Conservation (phyloP, 2,329 filamentous ascomycete species). For the Trichoderma sp. region DNA sequence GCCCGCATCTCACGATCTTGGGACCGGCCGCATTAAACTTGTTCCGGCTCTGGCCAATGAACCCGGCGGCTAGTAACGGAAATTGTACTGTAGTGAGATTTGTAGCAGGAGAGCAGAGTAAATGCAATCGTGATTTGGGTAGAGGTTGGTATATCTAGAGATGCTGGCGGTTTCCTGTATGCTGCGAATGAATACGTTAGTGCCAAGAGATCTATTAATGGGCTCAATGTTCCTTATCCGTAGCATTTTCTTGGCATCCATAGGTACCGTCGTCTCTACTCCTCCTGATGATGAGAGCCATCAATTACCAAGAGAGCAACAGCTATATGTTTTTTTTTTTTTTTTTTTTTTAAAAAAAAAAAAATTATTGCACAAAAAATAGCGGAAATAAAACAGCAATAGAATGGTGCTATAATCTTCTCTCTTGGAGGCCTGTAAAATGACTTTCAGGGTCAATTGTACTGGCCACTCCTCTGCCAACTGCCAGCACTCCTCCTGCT, state of each 20-base stretch:
- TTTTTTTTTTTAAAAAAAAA: too few relatives aligned
- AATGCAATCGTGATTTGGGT: neutral
- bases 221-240: neutral
- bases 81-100: neutral
- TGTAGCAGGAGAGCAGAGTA: neutral
- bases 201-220: neutral
- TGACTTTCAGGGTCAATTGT: neutral
- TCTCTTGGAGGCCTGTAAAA: neutral
- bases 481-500: conserved; percentile 3
- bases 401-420: neutral
- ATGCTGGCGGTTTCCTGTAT: neutral
- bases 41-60: neutral
- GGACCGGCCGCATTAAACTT: conserved; percentile 4
- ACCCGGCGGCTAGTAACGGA: neutral
- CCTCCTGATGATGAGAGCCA: neutral
- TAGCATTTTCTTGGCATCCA: neutral
- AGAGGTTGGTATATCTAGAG: too few relatives aligned
- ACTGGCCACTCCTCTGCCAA: neutral
- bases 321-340: too few relatives aligned
- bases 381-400: neutral
- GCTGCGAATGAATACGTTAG: neutral
- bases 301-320: neutral
- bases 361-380: neutral
- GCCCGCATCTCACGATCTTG: neutral
- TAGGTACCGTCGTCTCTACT: neutral